Percentiles rank a stretch among this genome's conserved stretches.
These are phyloP conservation scores for Sugiyamaella americana DNA, from an alignment of 805 yeast genomes.

Conservation along the genomic window DNA sequence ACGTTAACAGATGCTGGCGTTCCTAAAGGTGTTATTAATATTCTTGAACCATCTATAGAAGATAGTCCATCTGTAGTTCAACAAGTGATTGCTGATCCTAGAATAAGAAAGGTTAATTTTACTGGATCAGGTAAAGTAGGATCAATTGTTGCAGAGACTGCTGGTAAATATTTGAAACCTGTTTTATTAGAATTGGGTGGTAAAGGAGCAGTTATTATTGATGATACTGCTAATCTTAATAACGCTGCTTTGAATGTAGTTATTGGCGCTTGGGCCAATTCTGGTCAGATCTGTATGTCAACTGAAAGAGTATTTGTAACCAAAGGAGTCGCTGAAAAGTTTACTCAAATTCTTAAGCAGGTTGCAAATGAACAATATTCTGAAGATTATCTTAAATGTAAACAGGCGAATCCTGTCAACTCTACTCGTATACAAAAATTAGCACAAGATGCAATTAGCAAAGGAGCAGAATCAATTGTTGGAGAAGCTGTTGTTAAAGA, in stretches of 20 bases:
- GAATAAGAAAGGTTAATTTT: slow-evolving; percentile 73
- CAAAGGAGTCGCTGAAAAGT: slow-evolving; percentile 58
- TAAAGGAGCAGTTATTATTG: slow-evolving; percentile 73
- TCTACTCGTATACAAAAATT: slow-evolving; percentile 18
- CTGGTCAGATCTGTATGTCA: slow-evolving; percentile 85
- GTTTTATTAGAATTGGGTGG: slow-evolving; percentile 85
- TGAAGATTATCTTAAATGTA: slow-evolving; percentile 1
- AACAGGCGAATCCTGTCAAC: slow-evolving; percentile 2
- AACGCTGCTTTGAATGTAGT: slow-evolving; percentile 54
- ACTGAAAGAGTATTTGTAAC: slow-evolving; percentile 76
- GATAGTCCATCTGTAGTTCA: slow-evolving; percentile 56
- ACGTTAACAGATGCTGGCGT: slow-evolving; percentile 68
- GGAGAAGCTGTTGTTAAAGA: slow-evolving; percentile 63
- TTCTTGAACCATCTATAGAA: slow-evolving; percentile 34
- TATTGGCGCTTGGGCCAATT: slow-evolving; percentile 66
- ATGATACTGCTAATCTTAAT: slow-evolving; percentile 61
- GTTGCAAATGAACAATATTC: slow-evolving; percentile 3
- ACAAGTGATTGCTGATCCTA: slow-evolving; percentile 63
- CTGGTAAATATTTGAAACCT: slow-evolving; percentile 68
- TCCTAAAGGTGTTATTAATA: slow-evolving; percentile 75
- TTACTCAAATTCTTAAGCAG: slow-evolving; percentile 43
- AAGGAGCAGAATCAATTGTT: slow-evolving; percentile 56
- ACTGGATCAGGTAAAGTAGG: slow-evolving; percentile 85
- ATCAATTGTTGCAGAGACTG: slow-evolving; percentile 59
- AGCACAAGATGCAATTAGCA: slow-evolving; percentile 56